Base-by-base conservation (phyloP, 2,329 filamentous ascomycete genomes). In the Alternaria infectoria region DNA sequence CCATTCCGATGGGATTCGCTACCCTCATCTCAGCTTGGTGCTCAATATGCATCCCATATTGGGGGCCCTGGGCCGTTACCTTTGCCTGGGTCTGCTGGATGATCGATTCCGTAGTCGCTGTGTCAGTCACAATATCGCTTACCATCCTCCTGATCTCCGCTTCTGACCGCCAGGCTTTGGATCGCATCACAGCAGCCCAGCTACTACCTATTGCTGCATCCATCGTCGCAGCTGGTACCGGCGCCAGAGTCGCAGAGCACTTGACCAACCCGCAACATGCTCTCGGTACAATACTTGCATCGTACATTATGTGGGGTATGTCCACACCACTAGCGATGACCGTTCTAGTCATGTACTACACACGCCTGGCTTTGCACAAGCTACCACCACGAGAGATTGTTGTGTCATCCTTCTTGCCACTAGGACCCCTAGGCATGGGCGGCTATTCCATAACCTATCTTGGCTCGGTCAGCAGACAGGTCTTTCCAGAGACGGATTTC, bases 271-370 rank as follows among this genome's bases (percentile, higher is more conserved):
- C 80, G 1, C 76, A 83, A 17, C 84, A 88, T 67, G 87, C 87
- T 5, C 75, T 90, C 19, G 85, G 84, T 40, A 92, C 90, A 0
- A 71, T 92, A 21, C 80, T 91, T n/a, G 82, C 83, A 15, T 89
- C 85, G 4, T 93, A 92, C 73, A 81, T 91, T 15, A 85, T 92
- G 67, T 92, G 88, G 89, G 90, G 90, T 0, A 87, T 88, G 61
- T 88, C 89, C 5, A 83, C 84, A 3, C 86, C 86, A 0, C 78
- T 92, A 54, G 86, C 89, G 2, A 85, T 89, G 76, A 83, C 85
- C 45, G 85, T 91, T 19, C 80, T 92, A 25, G 87, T 87, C 11
- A 85, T 92, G 40, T 93, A 92, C 77, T 91, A 91, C 72, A 87
- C 90, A 62, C 88, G 90, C 11, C 82, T 93, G 10, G 88, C 87